A percentile compares a stretch with the other conserved stretches of the same genome.
Evolutionary conservation across 2,329 filamentous ascomycete genomes (phyloP).

Genomic region (Cladophialophora yegresii): DNA sequence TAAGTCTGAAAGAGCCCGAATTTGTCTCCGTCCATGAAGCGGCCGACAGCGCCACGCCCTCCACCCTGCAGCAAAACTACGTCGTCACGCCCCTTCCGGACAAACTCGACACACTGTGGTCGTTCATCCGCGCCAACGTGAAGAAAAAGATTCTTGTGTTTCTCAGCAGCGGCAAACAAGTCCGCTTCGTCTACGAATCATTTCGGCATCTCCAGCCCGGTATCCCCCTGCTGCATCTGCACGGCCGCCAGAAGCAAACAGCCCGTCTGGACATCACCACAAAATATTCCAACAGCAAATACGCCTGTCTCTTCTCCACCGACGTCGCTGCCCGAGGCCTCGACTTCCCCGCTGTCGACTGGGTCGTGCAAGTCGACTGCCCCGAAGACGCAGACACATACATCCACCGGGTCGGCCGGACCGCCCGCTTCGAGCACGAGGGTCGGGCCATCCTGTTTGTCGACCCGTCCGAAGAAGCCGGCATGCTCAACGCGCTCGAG

Average conservation of each 20-base stretch:
- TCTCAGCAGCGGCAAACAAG: constrained; percentile 91
- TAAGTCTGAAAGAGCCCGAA: constrained; percentile 87
- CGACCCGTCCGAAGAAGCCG: constrained; percentile 85
- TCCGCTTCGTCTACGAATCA: constrained; percentile 91
- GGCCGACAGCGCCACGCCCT: constrained; percentile 75
- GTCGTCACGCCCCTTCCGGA: constrained; percentile 79
- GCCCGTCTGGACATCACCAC: constrained; percentile 84
- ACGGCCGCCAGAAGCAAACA: constrained; percentile 89
- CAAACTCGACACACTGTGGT: constrained; percentile 89
- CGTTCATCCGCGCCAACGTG: constrained; percentile 86
- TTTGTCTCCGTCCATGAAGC: constrained; percentile 93
- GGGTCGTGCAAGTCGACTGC: constrained; percentile 98
- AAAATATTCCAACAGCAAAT: constrained; percentile 76
- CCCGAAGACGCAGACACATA: constrained; percentile 97
- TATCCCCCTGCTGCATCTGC: constrained; percentile 87
- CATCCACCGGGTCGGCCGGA: constrained; percentile 92
- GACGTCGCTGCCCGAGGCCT: constrained; percentile 92
- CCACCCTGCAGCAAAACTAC: constrained; percentile 86
- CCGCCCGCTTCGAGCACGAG: constrained; percentile 86
- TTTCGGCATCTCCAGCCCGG: constrained; percentile 93
- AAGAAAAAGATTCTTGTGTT: constrained; percentile 97
- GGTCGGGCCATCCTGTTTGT: constrained; percentile 88
- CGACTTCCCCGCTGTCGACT: constrained; percentile 95
- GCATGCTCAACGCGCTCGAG: constrained; percentile 83
- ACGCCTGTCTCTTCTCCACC: constrained; percentile 89